Evolutionary conservation across 2,329 filamentous ascomycete genomes (phyloP), one percentile per base, ranked within the genome.

Genomic region (Cadophora gregata): DNA sequence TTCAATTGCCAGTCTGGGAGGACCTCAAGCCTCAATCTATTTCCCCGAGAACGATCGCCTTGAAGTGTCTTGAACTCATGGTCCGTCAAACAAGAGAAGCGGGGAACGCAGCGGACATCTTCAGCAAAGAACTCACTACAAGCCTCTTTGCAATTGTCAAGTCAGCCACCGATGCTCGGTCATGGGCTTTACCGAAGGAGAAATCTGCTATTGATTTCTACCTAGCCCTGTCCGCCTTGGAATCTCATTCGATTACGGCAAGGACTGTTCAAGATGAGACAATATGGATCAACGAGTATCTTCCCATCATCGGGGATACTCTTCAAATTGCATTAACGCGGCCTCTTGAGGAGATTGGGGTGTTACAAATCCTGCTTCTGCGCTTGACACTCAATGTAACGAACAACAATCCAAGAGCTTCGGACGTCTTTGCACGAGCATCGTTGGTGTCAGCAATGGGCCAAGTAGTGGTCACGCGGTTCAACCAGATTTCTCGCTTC

Each of bases 371-470:
- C n/a, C 59, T 76, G 29, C 64, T 76, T 24, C 53, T 95, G 56
- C 88, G 92, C 65, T 84, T 97, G 4, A 89, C 92, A 42, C 85
- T 97, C 69, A 97, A 97, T 74, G 84, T 94, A 59, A 96, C 93
- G 9, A 97, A 97, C 80, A 92, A 93, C 72, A 91, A 92, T 68
- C 80, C 85, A 0, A 81, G 83, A 16, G 88, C 92, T 14, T 93
- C 92, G 48, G 84, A 87, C 33, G 81, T 86, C 3, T 93, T 97
- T 73, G 85, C 90, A 33, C 82, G 86, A n/a, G 83, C 83, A 60
- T 81, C 82, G 9, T 79, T 90, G 10, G 81, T 88, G 65, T 76
- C 81, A 47, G 73, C 78, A 66, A 76, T 89, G 16, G 82, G 82
- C 1, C 75, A 78, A 2, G 80, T 82, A 0, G 83, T 90, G 29